A percentile compares a stretch with the other conserved stretches of the same genome.
phyloP scores from a whole-genome alignment of 441 rosid genomes.

The Eruca vesicaria region DNA sequence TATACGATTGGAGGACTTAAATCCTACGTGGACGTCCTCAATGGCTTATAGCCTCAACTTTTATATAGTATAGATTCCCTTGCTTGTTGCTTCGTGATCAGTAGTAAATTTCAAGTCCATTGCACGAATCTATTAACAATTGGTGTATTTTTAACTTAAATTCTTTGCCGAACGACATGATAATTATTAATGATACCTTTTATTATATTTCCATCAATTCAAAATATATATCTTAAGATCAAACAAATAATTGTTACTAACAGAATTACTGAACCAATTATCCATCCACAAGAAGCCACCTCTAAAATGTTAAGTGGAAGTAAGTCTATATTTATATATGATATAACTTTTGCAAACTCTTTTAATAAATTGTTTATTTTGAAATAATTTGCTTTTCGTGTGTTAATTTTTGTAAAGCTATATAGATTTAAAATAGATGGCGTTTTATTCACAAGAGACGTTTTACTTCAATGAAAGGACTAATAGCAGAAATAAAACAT shows the following conservation, averaged over 20 bases:
- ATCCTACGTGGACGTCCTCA: too few species aligned
- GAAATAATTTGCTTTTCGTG: background rate
- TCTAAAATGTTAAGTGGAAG: background rate
- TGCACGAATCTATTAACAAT: background rate
- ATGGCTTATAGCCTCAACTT: too few species aligned
- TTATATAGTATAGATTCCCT: too few species aligned
- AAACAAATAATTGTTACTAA: background rate
- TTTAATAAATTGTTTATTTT: background rate
- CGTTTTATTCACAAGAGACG: background rate
- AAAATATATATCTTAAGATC: background rate
- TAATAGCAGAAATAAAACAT: too few species aligned
- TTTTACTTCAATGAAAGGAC: too few species aligned
- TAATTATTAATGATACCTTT: background rate
- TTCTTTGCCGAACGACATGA: background rate
- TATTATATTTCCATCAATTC: background rate
- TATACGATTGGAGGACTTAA: too few species aligned
- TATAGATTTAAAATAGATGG: background rate
- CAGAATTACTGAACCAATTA: background rate
- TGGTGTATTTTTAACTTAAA: background rate
- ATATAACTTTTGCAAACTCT: background rate
- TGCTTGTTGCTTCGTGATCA: conserved; percentile 9
- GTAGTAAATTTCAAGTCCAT: background rate
- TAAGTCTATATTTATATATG: background rate
- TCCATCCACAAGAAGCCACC: background rate
- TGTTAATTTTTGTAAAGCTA: background rate